Conservation (phyloP, 1,139 yeast species). For the Geotrichum carabidarum region DNA sequence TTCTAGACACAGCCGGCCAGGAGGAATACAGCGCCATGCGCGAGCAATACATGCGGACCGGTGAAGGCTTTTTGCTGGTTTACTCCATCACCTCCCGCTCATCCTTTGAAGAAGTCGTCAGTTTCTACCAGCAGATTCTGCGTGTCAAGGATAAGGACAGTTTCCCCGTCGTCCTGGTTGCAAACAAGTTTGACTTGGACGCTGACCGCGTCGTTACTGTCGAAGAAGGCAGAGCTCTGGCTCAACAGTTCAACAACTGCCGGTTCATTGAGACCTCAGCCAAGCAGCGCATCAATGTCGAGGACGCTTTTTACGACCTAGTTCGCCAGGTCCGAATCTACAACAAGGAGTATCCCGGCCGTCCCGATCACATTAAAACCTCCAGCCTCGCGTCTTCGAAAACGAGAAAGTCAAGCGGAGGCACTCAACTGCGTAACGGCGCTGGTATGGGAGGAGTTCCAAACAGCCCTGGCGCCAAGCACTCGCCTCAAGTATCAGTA, state of each 20-base stretch:
- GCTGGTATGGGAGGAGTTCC: background rate
- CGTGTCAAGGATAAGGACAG: slow-evolving; percentile 61
- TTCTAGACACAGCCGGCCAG: slow-evolving; percentile 88
- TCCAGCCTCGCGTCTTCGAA: background rate
- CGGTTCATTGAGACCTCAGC: slow-evolving; percentile 92
- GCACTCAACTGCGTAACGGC: background rate
- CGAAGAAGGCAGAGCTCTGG: slow-evolving; percentile 75
- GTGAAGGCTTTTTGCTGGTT: slow-evolving; percentile 44
- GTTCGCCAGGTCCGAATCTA: slow-evolving; percentile 58
- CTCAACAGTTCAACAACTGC: slow-evolving; percentile 59
- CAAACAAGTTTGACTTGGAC: slow-evolving; percentile 60
- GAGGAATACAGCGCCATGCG: slow-evolving; percentile 90
- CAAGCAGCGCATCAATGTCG: slow-evolving; percentile 87
- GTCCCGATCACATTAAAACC: background rate
- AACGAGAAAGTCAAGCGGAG: background rate
- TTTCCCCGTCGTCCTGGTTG: slow-evolving; percentile 40
- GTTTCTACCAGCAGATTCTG: slow-evolving; percentile 76
- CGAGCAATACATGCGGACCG: slow-evolving; percentile 76
- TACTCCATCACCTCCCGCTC: slow-evolving; percentile 77
- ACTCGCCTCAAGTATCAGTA: background rate
- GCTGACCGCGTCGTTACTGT: slow-evolving; percentile 60
- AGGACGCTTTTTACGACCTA: slow-evolving; percentile 77
- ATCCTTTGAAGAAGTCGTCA: slow-evolving; percentile 71
- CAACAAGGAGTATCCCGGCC: slow-evolving; percentile 30
- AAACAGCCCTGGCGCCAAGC: background rate